Evolutionary conservation across 768 basidiomycete species (phyloP).

Genomic region (Mycena haematopus): DNA sequence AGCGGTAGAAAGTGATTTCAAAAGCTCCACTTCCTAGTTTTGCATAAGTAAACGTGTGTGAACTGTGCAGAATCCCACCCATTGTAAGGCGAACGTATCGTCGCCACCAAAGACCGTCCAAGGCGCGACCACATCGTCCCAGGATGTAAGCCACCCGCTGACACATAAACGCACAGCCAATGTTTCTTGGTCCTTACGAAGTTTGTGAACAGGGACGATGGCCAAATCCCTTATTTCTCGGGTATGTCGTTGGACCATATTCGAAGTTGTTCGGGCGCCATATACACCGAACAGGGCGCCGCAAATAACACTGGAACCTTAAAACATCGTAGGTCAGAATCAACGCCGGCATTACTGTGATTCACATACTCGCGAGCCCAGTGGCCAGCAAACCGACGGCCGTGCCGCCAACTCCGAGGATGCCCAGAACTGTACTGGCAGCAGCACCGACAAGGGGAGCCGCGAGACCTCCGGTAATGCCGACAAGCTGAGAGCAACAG

Average conservation of each 20-base stretch:
- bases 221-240: slow-evolving; percentile 60
- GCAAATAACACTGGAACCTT: slow-evolving; percentile 58
- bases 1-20: slow-evolving; percentile 55
- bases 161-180: slow-evolving; percentile 60
- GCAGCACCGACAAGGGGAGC: slow-evolving; percentile 65
- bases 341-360: neutral
- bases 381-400: slow-evolving; percentile 56
- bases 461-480: slow-evolving; percentile 64
- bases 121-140: slow-evolving; percentile 54
- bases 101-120: slow-evolving; percentile 58
- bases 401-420: slow-evolving; percentile 61
- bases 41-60: neutral
- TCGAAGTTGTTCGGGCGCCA: slow-evolving; percentile 54
- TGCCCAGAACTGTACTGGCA: slow-evolving; percentile 53
- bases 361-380: slow-evolving; percentile 47
- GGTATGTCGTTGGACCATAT: slow-evolving; percentile 57
- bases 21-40: slow-evolving; percentile 60
- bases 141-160: slow-evolving; percentile 57
- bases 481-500: slow-evolving; percentile 42
- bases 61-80: slow-evolving; percentile 44
- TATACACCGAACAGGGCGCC: slow-evolving; percentile 66
- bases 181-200: slow-evolving; percentile 46
- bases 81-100: slow-evolving; percentile 63
- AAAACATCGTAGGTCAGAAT: neutral
- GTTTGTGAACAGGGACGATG: slow-evolving; percentile 50